phyloP scores from a whole-genome alignment of 1,139 yeast species.

The Tardiomyces digboiensis region DNA sequence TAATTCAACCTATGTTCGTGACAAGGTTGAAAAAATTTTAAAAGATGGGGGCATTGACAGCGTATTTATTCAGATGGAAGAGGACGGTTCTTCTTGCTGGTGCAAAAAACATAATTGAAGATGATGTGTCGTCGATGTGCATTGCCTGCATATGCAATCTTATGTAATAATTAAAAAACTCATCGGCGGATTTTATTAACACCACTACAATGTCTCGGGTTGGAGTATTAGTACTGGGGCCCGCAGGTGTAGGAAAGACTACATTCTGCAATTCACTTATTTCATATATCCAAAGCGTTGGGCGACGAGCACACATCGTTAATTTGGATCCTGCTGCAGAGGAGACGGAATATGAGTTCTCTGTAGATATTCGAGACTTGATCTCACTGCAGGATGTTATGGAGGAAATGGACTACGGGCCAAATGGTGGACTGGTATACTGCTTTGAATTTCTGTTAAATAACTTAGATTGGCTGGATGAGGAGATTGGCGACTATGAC shows the following conservation, averaged over 20 bases:
- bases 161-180: neutral
- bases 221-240: constrained; percentile 92
- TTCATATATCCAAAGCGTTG: constrained; percentile 79
- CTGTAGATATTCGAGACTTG: constrained; percentile 86
- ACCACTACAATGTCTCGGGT: constrained; percentile 99
- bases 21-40: constrained; percentile 43
- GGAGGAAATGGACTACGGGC: constrained; percentile 92
- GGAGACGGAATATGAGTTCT: constrained; percentile 82
- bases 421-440: constrained; percentile 89
- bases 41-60: constrained; percentile 24
- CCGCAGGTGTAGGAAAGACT: constrained; percentile 91
- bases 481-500: constrained; percentile 85
- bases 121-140: no score
- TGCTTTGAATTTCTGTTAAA: constrained; percentile 82
- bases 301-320: constrained; percentile 90
- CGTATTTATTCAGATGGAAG: constrained; percentile 31
- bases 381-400: constrained; percentile 93
- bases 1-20: constrained; percentile 50
- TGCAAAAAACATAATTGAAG: no score
- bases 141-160: constrained; percentile 1
- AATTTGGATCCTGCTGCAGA: constrained; percentile 98
- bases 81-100: constrained; percentile 28
- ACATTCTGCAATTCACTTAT: constrained; percentile 88
- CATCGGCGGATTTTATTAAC: constrained; percentile 1
- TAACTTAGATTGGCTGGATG: constrained; percentile 94